These are phyloP conservation scores for Vitis rupestris DNA, from an alignment of 164 flowering plant species.

Conservation along the genomic window DNA sequence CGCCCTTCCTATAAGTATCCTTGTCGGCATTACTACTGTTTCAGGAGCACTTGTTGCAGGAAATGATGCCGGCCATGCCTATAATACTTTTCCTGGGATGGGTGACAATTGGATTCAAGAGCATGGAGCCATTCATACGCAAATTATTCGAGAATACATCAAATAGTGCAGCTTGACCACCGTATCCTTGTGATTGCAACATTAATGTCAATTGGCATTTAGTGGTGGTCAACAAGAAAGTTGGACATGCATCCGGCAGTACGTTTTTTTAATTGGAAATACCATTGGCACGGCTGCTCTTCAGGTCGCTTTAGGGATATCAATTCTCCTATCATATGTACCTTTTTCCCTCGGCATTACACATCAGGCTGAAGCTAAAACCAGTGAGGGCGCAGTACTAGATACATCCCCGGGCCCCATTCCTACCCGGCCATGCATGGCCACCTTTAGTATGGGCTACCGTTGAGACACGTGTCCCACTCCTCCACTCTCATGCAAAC, in stretches of 20 bases:
- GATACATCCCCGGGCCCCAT: too few relatives aligned
- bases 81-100: constrained; percentile 95
- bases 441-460: too few relatives aligned
- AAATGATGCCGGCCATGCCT: constrained; percentile 96
- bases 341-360: constrained; percentile 86
- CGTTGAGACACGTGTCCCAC: too few relatives aligned
- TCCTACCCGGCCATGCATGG: too few relatives aligned
- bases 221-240: constrained; percentile 77
- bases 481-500: too few relatives aligned
- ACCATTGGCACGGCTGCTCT: constrained; percentile 88
- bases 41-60: constrained; percentile 99
- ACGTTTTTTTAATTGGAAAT: constrained; percentile 60
- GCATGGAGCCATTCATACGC: constrained; percentile 77
- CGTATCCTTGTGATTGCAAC: constrained; percentile 83
- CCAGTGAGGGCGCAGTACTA: too few relatives aligned
- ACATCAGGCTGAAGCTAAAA: constrained; percentile 85
- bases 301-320: constrained; percentile 87
- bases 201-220: constrained; percentile 48
- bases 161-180: constrained; percentile 93
- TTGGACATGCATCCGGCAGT: constrained; percentile 88
- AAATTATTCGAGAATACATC: constrained; percentile 96
- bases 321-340: constrained; percentile 87
- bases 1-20: constrained; percentile 74
- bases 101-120: constrained; percentile 97
- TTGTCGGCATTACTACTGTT: constrained; percentile 81